Evolutionary conservation across 345 rosid species (phyloP).

Genomic region (Orychophragmus violaceus): DNA sequence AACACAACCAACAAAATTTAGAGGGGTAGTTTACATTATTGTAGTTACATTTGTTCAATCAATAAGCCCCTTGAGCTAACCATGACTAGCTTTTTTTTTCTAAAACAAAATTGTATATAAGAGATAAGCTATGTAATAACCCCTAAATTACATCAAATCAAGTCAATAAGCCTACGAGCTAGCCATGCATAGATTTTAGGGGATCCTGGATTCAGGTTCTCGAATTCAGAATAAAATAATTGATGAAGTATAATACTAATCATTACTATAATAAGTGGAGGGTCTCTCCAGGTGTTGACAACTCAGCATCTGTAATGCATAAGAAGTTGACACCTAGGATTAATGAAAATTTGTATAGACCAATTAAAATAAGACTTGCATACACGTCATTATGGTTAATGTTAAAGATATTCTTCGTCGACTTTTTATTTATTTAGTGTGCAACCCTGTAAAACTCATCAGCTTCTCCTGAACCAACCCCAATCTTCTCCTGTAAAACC

Average conservation of each 20-base stretch:
- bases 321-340: no score
- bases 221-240: background rate
- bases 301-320: no score
- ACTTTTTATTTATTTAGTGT: no score
- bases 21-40: background rate
- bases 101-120: background rate
- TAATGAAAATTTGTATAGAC: no score
- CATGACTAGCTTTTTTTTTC: background rate
- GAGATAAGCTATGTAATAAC: background rate
- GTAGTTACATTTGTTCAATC: background rate
- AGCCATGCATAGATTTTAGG: background rate
- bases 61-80: background rate
- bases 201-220: background rate
- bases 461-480: no score
- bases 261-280: no score
- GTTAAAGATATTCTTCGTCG: no score
- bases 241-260: background rate
- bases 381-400: no score
- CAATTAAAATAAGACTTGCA: no score
- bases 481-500: no score
- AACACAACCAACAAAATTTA: background rate
- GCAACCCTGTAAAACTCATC: no score
- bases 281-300: no score
- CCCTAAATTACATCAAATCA: background rate
- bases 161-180: background rate